phyloP scores from a whole-genome alignment of 2,329 filamentous ascomycete genomes.

The Emmonsiellopsis sp. region DNA sequence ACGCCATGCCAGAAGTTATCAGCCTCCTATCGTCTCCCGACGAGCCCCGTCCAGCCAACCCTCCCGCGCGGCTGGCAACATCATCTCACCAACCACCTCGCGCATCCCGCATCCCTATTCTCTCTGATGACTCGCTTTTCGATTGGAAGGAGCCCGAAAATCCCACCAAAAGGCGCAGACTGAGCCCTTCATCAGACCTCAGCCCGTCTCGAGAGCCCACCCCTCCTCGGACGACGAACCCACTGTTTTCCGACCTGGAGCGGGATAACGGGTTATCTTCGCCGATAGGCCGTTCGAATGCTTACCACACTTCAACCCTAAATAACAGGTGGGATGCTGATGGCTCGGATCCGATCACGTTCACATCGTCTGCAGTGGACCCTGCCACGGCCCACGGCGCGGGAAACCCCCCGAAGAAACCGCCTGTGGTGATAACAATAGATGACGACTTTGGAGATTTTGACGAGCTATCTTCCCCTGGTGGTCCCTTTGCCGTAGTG shows the following conservation, averaged over 20 bases:
- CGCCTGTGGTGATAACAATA: slow-evolving; percentile 26
- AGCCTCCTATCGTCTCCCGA: slow-evolving; percentile 25
- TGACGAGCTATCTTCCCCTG: slow-evolving; percentile 14
- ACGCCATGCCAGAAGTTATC: slow-evolving; percentile 31
- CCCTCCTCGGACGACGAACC: background rate
- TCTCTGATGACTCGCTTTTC: slow-evolving; percentile 8
- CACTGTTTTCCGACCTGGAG: slow-evolving; percentile 1
- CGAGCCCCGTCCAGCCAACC: background rate
- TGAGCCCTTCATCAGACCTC: slow-evolving; percentile 15
- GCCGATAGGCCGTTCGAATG: background rate
- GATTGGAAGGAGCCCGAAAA: slow-evolving; percentile 8
- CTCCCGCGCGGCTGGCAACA: background rate
- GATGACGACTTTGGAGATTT: slow-evolving; percentile 21
- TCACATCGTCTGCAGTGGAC: slow-evolving; percentile 33
- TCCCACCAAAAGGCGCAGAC: slow-evolving; percentile 21
- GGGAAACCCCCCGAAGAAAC: slow-evolving; percentile 8
- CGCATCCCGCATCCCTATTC: background rate
- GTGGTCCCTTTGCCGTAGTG: slow-evolving; percentile 16
- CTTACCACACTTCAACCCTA: background rate
- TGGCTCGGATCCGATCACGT: slow-evolving; percentile 34
- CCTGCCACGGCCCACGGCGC: slow-evolving; percentile 6
- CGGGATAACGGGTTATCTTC: background rate
- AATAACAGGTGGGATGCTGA: slow-evolving; percentile 14
- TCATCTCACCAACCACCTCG: background rate
- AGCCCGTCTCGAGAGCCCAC: slow-evolving; percentile 5